Percentiles rank a stretch among this genome's conserved stretches.
phyloP scores from a whole-genome alignment of 441 rosid species.

The Pelargonium myrrhifolium region DNA sequence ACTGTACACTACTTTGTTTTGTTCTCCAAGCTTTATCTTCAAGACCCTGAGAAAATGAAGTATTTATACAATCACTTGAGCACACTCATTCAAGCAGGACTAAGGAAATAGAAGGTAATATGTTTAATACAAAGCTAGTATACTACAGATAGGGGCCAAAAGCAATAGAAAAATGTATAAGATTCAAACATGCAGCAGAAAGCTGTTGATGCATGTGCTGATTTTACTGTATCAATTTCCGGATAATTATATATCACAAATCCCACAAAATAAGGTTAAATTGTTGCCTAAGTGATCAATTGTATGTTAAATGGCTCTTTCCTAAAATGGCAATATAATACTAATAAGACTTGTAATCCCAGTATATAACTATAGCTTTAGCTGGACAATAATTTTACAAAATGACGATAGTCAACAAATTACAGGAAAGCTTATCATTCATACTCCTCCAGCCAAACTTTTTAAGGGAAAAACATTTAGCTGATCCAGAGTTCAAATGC shows the following conservation, averaged over 20 bases:
- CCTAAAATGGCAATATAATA: neutral
- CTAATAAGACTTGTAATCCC: neutral
- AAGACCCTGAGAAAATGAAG: slow-evolving; percentile 54
- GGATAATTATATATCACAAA: neutral
- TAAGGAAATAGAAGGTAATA: neutral
- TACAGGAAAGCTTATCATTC: neutral
- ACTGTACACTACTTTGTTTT: slow-evolving; percentile 97
- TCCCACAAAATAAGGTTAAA: neutral
- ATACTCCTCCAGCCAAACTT: neutral
- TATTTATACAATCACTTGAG: neutral
- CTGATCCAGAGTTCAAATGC: neutral
- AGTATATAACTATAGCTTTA: neutral
- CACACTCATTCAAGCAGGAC: neutral
- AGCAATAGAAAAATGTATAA: neutral
- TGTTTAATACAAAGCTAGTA: neutral
- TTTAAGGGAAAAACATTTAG: too few relatives aligned
- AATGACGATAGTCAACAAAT: neutral
- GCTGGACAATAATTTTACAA: neutral
- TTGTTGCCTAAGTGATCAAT: too few relatives aligned
- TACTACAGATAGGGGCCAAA: neutral
- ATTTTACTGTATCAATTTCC: neutral
- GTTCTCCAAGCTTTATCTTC: slow-evolving; percentile 99
- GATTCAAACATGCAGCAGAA: neutral
- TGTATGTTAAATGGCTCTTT: neutral
- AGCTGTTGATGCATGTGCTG: too few relatives aligned